Evolutionary conservation across 768 basidiomycete genomes (phyloP).

Genomic region (Strobilomyces dryophilus): DNA sequence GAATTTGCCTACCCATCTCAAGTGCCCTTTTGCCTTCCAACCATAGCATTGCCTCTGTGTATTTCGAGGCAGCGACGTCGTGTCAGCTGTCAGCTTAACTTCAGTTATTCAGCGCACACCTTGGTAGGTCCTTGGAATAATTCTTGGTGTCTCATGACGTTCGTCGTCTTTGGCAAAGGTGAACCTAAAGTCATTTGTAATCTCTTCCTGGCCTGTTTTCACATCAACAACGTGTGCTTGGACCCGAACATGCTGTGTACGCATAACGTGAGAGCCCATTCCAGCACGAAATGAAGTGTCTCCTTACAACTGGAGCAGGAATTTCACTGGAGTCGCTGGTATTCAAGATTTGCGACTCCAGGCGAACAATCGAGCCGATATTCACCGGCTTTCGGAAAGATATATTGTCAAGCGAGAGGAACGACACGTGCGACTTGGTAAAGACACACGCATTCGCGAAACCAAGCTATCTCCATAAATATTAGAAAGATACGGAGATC

Average conservation of each 20-base stretch:
- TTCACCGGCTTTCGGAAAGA: conserved; percentile 78
- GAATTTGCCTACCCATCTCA: conserved; percentile 65
- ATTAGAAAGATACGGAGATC: neutral
- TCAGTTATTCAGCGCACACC: conserved; percentile 33
- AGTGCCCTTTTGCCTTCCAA: conserved; percentile 73
- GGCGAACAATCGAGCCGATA: conserved; percentile 75
- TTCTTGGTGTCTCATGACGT: conserved; percentile 33
- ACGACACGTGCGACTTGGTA: conserved; percentile 60
- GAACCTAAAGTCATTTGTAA: conserved; percentile 74
- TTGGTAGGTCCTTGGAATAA: conserved; percentile 69
- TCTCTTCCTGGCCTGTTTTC: conserved; percentile 56
- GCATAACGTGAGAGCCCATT: neutral
- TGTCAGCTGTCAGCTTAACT: neutral
- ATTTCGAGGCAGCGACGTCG: conserved; percentile 5
- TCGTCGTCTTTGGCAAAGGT: conserved; percentile 57
- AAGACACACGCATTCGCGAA: conserved; percentile 70
- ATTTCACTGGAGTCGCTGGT: conserved; percentile 30
- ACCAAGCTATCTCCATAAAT: conserved; percentile 47
- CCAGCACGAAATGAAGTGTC: neutral
- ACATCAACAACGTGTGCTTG: conserved; percentile 70
- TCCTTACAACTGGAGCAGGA: conserved; percentile 55
- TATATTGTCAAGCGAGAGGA: conserved; percentile 77
- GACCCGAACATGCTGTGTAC: conserved; percentile 61
- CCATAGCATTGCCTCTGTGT: conserved; percentile 79
- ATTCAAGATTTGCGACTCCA: conserved; percentile 68